Evolutionary conservation across 371 early-diverging fungal species (phyloP), one percentile per base, ranked within the genome.

Genomic region (Mortierella sp.): DNA sequence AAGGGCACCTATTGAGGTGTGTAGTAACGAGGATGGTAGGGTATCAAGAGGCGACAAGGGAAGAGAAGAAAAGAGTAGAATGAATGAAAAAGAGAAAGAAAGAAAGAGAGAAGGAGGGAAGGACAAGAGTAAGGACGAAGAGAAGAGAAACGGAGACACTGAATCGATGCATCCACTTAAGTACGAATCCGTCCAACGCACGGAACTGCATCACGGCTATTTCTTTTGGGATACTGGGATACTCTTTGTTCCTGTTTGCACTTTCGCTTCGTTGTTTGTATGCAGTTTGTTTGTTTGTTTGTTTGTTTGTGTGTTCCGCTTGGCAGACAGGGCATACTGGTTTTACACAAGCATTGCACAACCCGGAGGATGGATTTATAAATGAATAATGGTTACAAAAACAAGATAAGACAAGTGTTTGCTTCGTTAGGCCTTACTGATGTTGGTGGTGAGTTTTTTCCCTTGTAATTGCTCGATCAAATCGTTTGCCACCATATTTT

Each of bases 291-390:
- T 29, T 44, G 67, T 47, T 45, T 45, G 43, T 66, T 40, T 44
- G 47, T 47, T 47, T 66, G 47, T 34, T 40, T 43, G 41, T 34
- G 8, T 19, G 48, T 29, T 11, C 31, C 31, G 58, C 34, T 58
- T 34, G 58, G 53, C 29, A 29, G 58, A 2, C 58, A 58, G 58
- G 58, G 55, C 31, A 55, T 58, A 58, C 58, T 34, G 58, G 58
- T 31, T 58, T 58, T 58, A 13, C n/a, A n/a, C n/a, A n/a, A n/a
- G n/a, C n/a, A n/a, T n/a, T n/a, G n/a, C n/a, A n/a, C n/a, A n/a
- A n/a, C n/a, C n/a, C n/a, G n/a, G n/a, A n/a, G n/a, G n/a, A n/a
- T 24, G 6, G 11, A 1, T 22, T 47, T 19, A 47, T 2, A 8
- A 10, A 14, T 14, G 6, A 45, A 45, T 16, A 45, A 53, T 5